Evolutionary conservation across 345 rosid species (phyloP).

Genomic region (Acer campestre): DNA sequence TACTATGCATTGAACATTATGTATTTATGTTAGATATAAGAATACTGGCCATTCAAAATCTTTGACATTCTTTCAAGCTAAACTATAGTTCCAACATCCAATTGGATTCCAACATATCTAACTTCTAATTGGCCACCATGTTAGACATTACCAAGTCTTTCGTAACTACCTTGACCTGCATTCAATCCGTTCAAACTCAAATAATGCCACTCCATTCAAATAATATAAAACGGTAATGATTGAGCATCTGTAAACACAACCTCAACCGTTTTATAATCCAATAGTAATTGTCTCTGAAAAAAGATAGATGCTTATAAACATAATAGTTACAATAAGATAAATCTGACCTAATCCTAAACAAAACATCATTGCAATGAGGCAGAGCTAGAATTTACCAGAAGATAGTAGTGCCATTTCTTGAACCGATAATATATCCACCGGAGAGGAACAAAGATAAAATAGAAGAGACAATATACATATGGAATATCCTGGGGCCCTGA

Average conservation of each 20-base stretch:
- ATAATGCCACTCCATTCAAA: not conserved
- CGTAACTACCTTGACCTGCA: not conserved
- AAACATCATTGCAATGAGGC: not conserved
- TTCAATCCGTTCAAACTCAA: not conserved
- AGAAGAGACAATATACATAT: slow-evolving; percentile 81
- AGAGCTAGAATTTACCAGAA: slow-evolving; percentile 62
- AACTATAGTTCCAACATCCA: not conserved
- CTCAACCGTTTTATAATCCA: not conserved
- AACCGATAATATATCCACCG: slow-evolving; percentile 96
- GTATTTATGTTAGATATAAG: not conserved
- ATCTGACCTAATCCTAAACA: not conserved
- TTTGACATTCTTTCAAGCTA: not conserved
- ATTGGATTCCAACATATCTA: not conserved
- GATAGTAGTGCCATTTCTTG: slow-evolving; percentile 98
- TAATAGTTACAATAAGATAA: not conserved
- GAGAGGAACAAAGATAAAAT: slow-evolving; percentile 82
- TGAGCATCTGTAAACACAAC: not conserved
- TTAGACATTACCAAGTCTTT: not conserved
- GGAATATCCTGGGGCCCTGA: slow-evolving; percentile 92
- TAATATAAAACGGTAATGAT: not conserved
- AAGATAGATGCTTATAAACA: not conserved
- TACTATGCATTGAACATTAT: not conserved
- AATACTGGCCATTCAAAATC: not conserved
- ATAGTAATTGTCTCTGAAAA: not conserved
- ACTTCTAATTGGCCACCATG: not conserved